Evolutionary conservation across 768 basidiomycete species (phyloP), one percentile per base, ranked within the genome.

Genomic region (Rickenella mellea): DNA sequence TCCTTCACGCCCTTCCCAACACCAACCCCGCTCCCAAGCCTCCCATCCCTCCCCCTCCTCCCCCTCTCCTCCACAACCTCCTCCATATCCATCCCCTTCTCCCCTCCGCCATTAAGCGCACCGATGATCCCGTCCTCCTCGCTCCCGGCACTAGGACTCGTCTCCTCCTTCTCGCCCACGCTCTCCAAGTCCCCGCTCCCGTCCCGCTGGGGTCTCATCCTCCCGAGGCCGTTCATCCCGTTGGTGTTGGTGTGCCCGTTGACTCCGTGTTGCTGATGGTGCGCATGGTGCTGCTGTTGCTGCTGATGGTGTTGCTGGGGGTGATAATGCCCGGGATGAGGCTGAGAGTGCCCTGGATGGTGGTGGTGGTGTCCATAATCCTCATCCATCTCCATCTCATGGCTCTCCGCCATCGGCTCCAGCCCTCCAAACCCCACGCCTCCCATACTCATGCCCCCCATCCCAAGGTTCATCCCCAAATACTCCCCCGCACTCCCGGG

Each of bases 141-240:
- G 45, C 58, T 51, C 50, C 43, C 48, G n/a, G 20, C 38, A 19
- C 4, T 5, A 4, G 15, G 24, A 35, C 20, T 12, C 22, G 52
- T 53, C 48, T 44, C 44, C n/a, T 57, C 60, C 56, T 57, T 55
- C 47, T 57, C 59, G 36, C 55, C 59, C 51, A 63, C 56, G 42
- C 47, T 56, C 46, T 53, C 52, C 29, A 58, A 46, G n/a, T 47
- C 42, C 35, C 44, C 26, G 44, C 35, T 41, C 27, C 31, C 38
- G 27, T 41, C 38, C 47, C 46, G 37, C 25, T 41, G 40, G 28
- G 4, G 27, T 25, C 31, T 27, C 28, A 19, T 37, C 30, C 43
- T 33, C n/a, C 30, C 26, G 50, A 22, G 29, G 31, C 39, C 36
- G 25, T 32, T 42, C 46, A 22, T 27, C 39, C 45, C 38, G 43